Conservation (phyloP, 176 grass and related monocot species). For the Sorghum bicolor region DNA sequence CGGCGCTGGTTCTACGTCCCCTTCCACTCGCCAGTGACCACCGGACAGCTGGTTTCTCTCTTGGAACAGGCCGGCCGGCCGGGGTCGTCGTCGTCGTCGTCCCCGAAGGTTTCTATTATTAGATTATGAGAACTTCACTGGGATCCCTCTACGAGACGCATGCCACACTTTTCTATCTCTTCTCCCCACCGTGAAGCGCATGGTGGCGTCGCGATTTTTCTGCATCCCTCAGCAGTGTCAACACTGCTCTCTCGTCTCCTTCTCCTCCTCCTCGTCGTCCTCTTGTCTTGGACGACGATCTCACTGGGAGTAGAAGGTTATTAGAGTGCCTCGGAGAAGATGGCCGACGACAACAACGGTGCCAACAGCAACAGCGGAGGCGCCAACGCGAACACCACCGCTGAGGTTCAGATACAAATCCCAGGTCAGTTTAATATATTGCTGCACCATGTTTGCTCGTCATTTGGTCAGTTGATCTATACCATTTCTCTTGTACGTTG, state of each 20-base stretch:
- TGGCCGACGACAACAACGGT: conserved; percentile 26
- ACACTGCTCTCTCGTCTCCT: not conserved
- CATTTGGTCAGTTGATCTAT: not conserved
- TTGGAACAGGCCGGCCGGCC: not conserved
- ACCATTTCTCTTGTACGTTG: not conserved
- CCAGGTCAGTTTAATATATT: conserved; percentile 19
- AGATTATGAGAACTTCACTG: not conserved
- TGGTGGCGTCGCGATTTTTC: not conserved
- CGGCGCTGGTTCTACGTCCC: not conserved
- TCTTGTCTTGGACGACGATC: conserved; percentile 20
- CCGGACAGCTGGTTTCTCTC: not conserved
- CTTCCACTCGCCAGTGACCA: not conserved
- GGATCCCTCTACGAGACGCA: not conserved
- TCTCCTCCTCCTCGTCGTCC: not conserved
- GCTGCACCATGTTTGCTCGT: not conserved
- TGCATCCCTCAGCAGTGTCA: not conserved
- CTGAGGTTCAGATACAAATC: conserved; percentile 51
- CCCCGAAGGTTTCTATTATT: not conserved
- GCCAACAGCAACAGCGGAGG: not conserved
- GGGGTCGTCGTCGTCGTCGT: not conserved
- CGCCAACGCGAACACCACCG: not conserved
- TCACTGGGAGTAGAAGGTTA: not conserved
- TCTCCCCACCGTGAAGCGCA: conserved; percentile 17
- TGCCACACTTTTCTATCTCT: conserved; percentile 5
- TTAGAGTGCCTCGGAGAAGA: conserved; percentile 10